phyloP scores from a whole-genome alignment of 257 asterid genomes.

The Oldenlandia corymbosa region DNA sequence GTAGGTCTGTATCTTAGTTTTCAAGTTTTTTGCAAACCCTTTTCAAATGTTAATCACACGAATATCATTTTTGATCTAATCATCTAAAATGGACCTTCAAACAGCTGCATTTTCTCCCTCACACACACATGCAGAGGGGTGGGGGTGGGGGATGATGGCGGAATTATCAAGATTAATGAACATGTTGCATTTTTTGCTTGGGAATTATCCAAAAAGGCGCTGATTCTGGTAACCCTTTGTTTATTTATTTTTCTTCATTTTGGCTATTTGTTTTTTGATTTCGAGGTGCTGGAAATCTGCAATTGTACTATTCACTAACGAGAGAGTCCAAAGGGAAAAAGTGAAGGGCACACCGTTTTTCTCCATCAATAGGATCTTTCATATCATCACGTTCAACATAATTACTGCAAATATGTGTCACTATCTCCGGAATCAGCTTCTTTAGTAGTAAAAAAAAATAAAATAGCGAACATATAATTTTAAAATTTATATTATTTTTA shows the following conservation, averaged over 20 bases:
- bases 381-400: too few species aligned
- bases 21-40: neutral
- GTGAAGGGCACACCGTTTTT: too few species aligned
- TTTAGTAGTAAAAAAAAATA: too few species aligned
- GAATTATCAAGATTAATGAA: constrained; percentile 24
- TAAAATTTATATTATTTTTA: too few species aligned
- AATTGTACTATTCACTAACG: too few species aligned
- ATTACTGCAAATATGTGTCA: too few species aligned
- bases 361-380: too few species aligned
- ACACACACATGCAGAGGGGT: constrained; percentile 2
- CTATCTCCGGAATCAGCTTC: too few species aligned
- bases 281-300: neutral
- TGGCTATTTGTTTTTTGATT: neutral
- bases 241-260: neutral
- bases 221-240: constrained; percentile 9
- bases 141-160: too few species aligned
- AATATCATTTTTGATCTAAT: constrained; percentile 4
- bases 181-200: constrained; percentile 12
- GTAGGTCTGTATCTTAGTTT: neutral
- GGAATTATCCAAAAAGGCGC: constrained; percentile 19
- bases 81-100: constrained; percentile 26
- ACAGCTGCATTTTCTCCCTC: constrained; percentile 15
- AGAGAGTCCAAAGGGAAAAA: too few species aligned
- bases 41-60: constrained; percentile 4
- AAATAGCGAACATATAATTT: too few species aligned